Evolutionary conservation across 495 filamentous ascomycete genomes (phyloP), one percentile per base, ranked within the genome.

Genomic region (Thozetella sp.): DNA sequence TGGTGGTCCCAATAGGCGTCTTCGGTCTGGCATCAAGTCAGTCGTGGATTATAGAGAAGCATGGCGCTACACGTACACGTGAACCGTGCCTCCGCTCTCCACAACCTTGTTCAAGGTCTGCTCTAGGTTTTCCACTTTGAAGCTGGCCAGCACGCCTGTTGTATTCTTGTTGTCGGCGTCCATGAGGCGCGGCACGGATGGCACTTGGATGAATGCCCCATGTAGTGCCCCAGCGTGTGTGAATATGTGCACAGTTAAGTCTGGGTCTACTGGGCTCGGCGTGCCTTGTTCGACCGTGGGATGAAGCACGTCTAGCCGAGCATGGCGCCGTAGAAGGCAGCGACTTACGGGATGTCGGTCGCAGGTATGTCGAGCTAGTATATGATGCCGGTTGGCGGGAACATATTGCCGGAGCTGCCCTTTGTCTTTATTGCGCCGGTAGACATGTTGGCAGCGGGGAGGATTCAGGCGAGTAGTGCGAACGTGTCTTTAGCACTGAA

Each of bases 341-440:
- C 20, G 3, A 30, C 57, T 12, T 51, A 27, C 11, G 27, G 10
- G 22, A 59, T 25, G 51, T 54, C 50, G 19, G 51, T 54, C 50
- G 50, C 52, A n/a, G 57, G 57, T 0, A 59, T 20, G 43, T 59
- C 57, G 15, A 59, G 30, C 57, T 51, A 59, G 57, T 51, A 59
- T 4, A 59, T 46, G n/a, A n/a, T 20, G 12, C 43, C 43, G n/a
- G 12, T 10, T 4, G 6, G 43, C 9, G 43, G 43, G 3, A n/a
- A 15, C 3, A n/a, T 11, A 19, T 19, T 19, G 9, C 43, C 43
- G 20, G 6, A 10, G 43, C 43, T 48, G 10, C 43, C n/a, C 4
- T 48, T 48, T 4, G 43, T 20, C 11, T 3, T 20, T 3, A 15
- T n/a, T 20, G 43, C 20, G 43, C n/a, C 20, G 43, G 4, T 20